Evolutionary conservation across 2,329 filamentous ascomycete genomes (phyloP).

Genomic region (Teratosphaeria epicoccoides): DNA sequence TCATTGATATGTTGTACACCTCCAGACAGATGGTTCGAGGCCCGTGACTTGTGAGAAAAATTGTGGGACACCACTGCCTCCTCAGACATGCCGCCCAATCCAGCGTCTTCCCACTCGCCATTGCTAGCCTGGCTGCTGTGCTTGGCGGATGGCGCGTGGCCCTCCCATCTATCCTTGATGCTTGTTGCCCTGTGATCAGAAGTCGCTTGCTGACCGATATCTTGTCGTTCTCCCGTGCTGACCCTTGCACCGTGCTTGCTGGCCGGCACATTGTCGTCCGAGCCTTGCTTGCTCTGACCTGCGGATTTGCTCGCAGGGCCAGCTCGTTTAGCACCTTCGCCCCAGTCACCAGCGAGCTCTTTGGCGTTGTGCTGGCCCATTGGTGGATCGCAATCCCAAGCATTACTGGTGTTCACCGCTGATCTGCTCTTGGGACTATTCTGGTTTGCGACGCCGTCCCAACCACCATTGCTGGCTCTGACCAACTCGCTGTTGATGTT

Average conservation of each 20-base stretch:
- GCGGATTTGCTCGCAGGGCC: background rate
- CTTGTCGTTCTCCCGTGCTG: background rate
- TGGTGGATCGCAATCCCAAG: background rate
- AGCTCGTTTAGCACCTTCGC: background rate
- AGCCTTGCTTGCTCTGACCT: background rate
- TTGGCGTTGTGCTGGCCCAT: background rate
- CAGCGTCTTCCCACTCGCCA: background rate
- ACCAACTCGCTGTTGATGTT: conserved; percentile 1
- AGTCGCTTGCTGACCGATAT: background rate
- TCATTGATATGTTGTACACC: background rate
- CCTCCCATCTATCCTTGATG: background rate
- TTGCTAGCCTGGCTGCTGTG: background rate
- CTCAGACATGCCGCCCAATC: background rate
- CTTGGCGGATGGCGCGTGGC: background rate
- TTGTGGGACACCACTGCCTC: background rate
- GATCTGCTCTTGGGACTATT: background rate
- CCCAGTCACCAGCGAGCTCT: background rate
- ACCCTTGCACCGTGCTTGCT: background rate
- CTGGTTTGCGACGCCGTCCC: background rate
- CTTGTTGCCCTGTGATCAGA: background rate
- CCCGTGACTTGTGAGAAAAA: background rate
- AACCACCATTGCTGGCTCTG: background rate
- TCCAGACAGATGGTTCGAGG: background rate
- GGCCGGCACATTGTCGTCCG: background rate
- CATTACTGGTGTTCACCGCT: background rate